Base-by-base conservation (phyloP, 2,329 filamentous ascomycete genomes). In the Cadophora luteo-olivacea region DNA sequence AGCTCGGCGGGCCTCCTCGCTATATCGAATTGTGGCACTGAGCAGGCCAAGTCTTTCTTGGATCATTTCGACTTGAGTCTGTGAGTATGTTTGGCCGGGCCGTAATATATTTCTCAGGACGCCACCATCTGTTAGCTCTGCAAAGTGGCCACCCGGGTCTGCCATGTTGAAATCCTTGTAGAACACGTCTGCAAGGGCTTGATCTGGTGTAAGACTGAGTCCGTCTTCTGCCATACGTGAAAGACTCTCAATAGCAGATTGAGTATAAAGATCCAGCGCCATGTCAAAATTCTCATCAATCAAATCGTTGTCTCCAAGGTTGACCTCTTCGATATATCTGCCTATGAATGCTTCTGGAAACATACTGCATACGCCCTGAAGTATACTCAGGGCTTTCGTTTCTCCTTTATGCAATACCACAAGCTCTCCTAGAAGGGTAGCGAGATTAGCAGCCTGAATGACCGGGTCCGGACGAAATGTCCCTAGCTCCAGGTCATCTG, bases 181-280 rank as follows among this genome's bases (percentile, higher is more conserved):
- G 64, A 88, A 87, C 0, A 82, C 73, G 0, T 78, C 74, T 1
- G 73, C 69, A 4, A 87, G 67, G 14, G 81, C 73, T 11, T 75
- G 73, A 14, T 81, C 75, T 4, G 83, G 81, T 69, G 83, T 74
- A 58, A 81, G 83, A 9, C 71, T 72, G 1, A 72, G 69, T 5
- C 68, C 51, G 5, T 77, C 72, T 33, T 77, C 63, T 67, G 36
- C 78, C 70, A 8, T 75, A 75, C 51, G 79, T 75, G 4, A 85
- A 5, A 86, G 74, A 6, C 79, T 75, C n/a, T 79, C 70, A 51
- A 88, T 83, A n/a, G 83, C 78, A 12, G 82, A 78, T 70, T 89
- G 87, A 1, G 86, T 88, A 2, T 86, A 82, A 25, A 89, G 79
- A 7, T 86, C 83, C 7, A 89, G 75, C 1, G 81, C 84, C 25